Base-by-base conservation (phyloP, 176 grass and related monocot genomes). In the Chrysopogon serrulatus region DNA sequence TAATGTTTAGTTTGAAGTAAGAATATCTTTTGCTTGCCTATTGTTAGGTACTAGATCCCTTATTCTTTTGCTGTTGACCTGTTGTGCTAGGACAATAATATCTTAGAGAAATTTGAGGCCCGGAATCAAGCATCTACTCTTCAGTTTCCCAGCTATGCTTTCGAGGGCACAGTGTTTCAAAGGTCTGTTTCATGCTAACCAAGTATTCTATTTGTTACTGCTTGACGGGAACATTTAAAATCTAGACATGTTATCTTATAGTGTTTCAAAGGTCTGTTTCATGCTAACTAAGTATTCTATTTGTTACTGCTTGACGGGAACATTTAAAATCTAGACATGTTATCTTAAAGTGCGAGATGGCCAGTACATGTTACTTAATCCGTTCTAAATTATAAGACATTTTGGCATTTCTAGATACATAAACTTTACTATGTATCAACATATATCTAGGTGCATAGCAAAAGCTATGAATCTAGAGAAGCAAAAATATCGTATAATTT, bases 61-160 rank as follows among this genome's bases (percentile, higher is more conserved):
- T 36, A 44, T 72, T 65, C 8, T 65, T 71, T 82, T 77, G 36
- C 1, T 0, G 60, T n/a, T n/a, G n/a, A n/a, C n/a, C n/a, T n/a
- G n/a, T 91, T 61, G 69, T 84, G 64, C 59, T 88, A 95, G 96
- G 92, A 95, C 79, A 56, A 82, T 57, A 79, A 89, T 78, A 90
- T 98, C 73, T 86, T 88, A 65, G 93, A 98, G 80, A 75, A 6
- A 15, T 98, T 98, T 65, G 82, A 82, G 2, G 92, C 86, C 57
- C 41, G 73, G 63, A 65, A 92, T 89, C 96, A 93, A 83, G 85
- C 96, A 51, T 95, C 96, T 35, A 86, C 90, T 85, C 96, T 98
- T 89, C 89, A 95, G 72, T 98, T 98, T 82, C 88, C 90, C 44
- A 87, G 82, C 77, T 80, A 90, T 79, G 74, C 80, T 79, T 82